Conservation (phyloP, 2,329 filamentous ascomycete genomes). For the Fusarium sp. region DNA sequence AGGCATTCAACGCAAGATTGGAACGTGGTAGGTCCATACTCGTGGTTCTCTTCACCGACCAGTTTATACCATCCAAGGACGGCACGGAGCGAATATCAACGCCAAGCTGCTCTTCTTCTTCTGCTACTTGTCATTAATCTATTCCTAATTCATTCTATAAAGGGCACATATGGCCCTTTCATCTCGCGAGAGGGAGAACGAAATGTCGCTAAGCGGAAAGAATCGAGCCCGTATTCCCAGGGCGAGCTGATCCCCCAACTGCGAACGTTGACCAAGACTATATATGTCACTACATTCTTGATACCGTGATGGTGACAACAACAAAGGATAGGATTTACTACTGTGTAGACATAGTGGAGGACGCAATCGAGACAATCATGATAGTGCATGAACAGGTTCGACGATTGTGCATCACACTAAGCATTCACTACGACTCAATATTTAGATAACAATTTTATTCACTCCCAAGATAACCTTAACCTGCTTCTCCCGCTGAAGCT, state of each 20-base stretch:
- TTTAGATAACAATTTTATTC: conserved; percentile 19
- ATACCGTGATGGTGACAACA: too few relatives aligned
- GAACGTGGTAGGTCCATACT: neutral
- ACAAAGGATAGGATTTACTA: neutral
- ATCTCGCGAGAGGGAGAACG: neutral
- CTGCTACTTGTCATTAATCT: neutral
- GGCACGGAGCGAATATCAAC: too few relatives aligned
- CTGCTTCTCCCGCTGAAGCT: conserved; percentile 3
- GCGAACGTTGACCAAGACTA: too few relatives aligned
- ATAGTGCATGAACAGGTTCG: neutral
- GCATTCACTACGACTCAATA: neutral
- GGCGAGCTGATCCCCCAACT: too few relatives aligned
- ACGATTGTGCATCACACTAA: neutral
- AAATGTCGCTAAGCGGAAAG: too few relatives aligned
- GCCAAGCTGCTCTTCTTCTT: neutral
- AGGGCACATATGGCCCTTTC: neutral
- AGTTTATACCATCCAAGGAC: too few relatives aligned
- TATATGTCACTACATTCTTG: neutral
- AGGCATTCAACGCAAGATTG: too few relatives aligned
- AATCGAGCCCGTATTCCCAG: too few relatives aligned
- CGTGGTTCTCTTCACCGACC: neutral
- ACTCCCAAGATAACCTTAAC: conserved; percentile 16
- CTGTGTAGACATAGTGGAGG: neutral
- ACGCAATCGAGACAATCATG: neutral
- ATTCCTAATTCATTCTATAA: neutral